A percentile compares a stretch with the other conserved stretches of the same genome.
phyloP scores from a whole-genome alignment of 495 filamentous ascomycete species.

The Achaetomiella virescens region DNA sequence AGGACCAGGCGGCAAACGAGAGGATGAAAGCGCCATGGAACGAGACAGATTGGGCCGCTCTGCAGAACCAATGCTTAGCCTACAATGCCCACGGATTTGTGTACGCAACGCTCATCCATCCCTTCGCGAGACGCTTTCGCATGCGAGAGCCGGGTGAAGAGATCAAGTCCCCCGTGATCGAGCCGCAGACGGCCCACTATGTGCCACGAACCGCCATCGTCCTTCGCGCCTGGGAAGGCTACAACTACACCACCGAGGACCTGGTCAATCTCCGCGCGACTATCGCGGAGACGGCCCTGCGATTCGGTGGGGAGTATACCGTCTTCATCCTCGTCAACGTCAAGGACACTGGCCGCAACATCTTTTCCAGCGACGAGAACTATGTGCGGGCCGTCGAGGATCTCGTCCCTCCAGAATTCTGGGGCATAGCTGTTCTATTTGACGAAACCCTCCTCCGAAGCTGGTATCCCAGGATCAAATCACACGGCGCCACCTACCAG shows the following conservation, averaged over 20 bases:
- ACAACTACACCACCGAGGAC: slow-evolving; percentile 4
- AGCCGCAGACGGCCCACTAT: neutral
- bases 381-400: neutral
- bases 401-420: neutral
- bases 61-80: neutral
- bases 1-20: neutral
- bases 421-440: neutral
- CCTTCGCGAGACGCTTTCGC: neutral
- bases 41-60: neutral
- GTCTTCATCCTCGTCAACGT: slow-evolving; percentile 5
- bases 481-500: slow-evolving; percentile 3
- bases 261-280: slow-evolving; percentile 1
- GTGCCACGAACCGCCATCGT: slow-evolving; percentile 4
- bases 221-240: neutral
- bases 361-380: neutral
- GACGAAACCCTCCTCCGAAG: slow-evolving; percentile 1
- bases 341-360: neutral
- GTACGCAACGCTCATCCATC: neutral
- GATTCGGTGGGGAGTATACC: neutral
- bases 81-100: neutral
- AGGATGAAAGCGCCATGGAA: neutral
- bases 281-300: neutral
- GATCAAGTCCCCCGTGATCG: neutral
- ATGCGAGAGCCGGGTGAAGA: neutral
- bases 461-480: slow-evolving; percentile 1